Base-by-base conservation (phyloP, 768 basidiomycete genomes). In the Macrocybe gigantea region DNA sequence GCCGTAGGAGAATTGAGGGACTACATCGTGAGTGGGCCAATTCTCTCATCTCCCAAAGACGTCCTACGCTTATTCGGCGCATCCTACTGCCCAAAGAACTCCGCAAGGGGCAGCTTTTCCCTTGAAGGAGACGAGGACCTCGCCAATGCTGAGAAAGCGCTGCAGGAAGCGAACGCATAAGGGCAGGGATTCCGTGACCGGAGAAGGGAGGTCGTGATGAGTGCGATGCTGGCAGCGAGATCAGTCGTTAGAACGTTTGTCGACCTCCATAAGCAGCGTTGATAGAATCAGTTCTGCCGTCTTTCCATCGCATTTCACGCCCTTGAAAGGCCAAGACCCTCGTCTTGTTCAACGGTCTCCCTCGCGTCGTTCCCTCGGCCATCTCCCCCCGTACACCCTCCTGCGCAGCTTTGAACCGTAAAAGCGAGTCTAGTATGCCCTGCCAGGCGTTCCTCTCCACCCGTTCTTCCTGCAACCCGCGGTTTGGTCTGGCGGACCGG, bases 391-490 rank as follows among this genome's bases (percentile, higher is more conserved):
- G 55, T 48, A 60, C 60, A 43, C 56, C 50, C 14, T 62, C 65
- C 47, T 61, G 61, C 44, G 58, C 71, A 33, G 71, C 74, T 63
- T 81, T 84, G 58, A 89, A 70, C 44, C 80, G 75, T 46, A 66
- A 71, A 36, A 91, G 75, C 52, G 85, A 83, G 52, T 79, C 72
- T 11, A 88, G 70, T 48, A 90, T 81, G 13, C 82, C 81, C 46
- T 77, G 74, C 88, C 88, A 91, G 49, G 88, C 85, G 61, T 87
- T 83, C 4, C 83, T 71, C 52, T 87, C 85, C 7, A 85, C 69
- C 42, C 87, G 73, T 60, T 84, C 84, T 65, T 90, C 88, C 57
- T 89, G 88, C 38, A 91, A 64, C 13, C 88, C 88, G 38, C 80
- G 77, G 55, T 69, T 79, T 58, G 64, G 69, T 49, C 56, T 64